These are phyloP conservation scores for Forsythia suspensa DNA, from an alignment of 257 asterid species.

Conservation along the genomic window DNA sequence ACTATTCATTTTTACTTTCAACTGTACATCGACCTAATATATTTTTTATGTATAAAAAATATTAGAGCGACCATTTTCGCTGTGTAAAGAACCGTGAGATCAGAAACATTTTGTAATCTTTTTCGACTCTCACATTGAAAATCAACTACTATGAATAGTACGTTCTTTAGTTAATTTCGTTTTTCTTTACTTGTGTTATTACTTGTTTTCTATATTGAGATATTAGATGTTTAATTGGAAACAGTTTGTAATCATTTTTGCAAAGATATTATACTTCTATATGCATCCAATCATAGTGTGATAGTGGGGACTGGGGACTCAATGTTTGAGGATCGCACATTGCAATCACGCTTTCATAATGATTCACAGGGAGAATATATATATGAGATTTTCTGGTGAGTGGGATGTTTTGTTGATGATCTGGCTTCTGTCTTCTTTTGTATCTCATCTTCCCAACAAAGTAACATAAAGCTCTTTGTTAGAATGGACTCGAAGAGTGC, in stretches of 20 bases:
- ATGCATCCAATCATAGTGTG: constrained; percentile 19
- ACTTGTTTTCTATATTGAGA: neutral
- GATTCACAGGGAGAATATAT: neutral
- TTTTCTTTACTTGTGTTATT: neutral
- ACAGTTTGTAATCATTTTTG: neutral
- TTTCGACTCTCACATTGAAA: too few species aligned
- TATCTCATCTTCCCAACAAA: constrained; percentile 30
- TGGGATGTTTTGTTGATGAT: neutral
- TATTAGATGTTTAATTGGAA: neutral
- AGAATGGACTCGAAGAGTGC: neutral
- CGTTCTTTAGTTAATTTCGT: too few species aligned
- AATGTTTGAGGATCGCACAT: constrained; percentile 36
- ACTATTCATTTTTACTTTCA: neutral
- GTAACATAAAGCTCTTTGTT: neutral
- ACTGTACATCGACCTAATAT: neutral
- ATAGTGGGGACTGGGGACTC: constrained; percentile 42
- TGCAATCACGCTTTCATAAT: constrained; percentile 37
- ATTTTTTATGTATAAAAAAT: too few species aligned
- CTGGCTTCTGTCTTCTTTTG: constrained; percentile 23
- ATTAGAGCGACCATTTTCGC: too few species aligned
- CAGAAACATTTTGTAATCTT: too few species aligned
- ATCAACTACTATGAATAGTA: too few species aligned
- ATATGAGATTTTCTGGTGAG: neutral
- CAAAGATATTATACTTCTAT: neutral
- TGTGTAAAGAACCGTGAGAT: too few species aligned